Evolutionary conservation across 306 rosid species (phyloP).

Genomic region (Medicago arabica): DNA sequence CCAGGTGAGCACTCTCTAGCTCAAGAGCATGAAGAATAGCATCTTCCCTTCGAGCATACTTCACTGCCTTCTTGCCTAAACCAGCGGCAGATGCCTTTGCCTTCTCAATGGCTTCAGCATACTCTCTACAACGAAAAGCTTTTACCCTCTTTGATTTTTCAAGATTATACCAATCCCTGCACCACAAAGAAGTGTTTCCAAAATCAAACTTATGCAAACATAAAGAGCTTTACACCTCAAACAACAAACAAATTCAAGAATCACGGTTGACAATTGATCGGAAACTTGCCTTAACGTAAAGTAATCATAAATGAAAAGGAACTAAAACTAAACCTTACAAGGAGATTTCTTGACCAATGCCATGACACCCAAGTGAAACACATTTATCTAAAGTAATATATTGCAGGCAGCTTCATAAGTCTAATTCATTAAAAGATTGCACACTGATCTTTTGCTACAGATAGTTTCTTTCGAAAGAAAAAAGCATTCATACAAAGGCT

Average conservation of each 20-base stretch:
- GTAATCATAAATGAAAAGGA: conserved; percentile 17
- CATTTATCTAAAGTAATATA: no score
- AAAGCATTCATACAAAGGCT: background rate
- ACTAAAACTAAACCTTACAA: no score
- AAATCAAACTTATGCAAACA: conserved; percentile 45
- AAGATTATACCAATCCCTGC: conserved; percentile 98
- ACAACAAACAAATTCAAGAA: conserved; percentile 29
- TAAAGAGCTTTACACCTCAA: conserved; percentile 38
- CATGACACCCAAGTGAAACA: no score
- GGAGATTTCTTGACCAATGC: no score
- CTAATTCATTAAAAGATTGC: background rate
- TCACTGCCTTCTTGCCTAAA: conserved; percentile 81
- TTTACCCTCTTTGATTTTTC: conserved; percentile 94
- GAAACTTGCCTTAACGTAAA: background rate
- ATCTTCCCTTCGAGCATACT: conserved; percentile 98
- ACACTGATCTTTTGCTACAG: no score
- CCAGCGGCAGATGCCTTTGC: conserved; percentile 85
- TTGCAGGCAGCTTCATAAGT: no score
- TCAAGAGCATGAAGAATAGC: conserved; percentile 99
- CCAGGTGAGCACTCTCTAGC: conserved; percentile 72
- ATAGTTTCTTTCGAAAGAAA: no score
- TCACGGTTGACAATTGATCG: conserved; percentile 14
- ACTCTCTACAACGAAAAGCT: conserved; percentile 96
- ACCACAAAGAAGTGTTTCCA: conserved; percentile 42
- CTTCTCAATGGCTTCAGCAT: conserved; percentile 87